Evolutionary conservation across 2,329 filamentous ascomycete genomes (phyloP).

Genomic region (Neophaeococcomyces aloes): DNA sequence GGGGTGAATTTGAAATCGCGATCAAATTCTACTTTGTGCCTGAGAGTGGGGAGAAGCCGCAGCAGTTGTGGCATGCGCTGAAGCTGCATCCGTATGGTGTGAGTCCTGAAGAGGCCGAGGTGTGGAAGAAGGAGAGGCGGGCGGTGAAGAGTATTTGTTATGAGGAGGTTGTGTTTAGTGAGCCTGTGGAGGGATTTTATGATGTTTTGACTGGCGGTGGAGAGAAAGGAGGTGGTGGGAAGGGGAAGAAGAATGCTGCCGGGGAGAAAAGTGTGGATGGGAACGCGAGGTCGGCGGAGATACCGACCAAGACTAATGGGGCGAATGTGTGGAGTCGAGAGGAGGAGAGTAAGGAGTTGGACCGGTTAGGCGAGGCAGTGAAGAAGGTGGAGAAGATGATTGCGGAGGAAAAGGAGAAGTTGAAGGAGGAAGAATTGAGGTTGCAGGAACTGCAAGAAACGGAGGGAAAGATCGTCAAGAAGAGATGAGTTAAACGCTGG

Average conservation of each 20-base stretch:
- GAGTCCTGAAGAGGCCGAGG: constrained; percentile 59
- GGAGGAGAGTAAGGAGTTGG: constrained; percentile 57
- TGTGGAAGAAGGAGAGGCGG: constrained; percentile 52
- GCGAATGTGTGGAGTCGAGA: constrained; percentile 64
- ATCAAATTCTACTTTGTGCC: constrained; percentile 89
- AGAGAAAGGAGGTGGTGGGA: constrained; percentile 42
- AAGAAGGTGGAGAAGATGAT: constrained; percentile 50
- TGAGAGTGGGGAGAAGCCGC: constrained; percentile 81
- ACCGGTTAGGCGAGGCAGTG: constrained; percentile 52
- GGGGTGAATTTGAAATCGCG: constrained; percentile 96
- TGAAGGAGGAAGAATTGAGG: constrained; percentile 51
- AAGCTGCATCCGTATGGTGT: constrained; percentile 68
- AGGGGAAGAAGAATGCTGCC: constrained; percentile 35
- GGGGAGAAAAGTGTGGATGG: constrained; percentile 36
- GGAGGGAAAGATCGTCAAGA: constrained; percentile 25
- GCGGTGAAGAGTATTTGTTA: constrained; percentile 71
- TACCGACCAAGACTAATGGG: constrained; percentile 56
- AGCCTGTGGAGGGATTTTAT: constrained; percentile 82
- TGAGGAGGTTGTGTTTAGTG: constrained; percentile 94
- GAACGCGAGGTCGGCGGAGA: constrained; percentile 59
- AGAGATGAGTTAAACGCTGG: constrained; percentile 17
- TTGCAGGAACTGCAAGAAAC: constrained; percentile 42
- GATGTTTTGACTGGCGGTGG: constrained; percentile 70
- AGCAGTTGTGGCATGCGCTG: constrained; percentile 88
- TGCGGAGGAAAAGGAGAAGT: constrained; percentile 52